Percentiles rank a stretch among this genome's conserved stretches.
phyloP scores from a whole-genome alignment of 2,329 filamentous ascomycete species.

The Talaromyces albobiverticillius region DNA sequence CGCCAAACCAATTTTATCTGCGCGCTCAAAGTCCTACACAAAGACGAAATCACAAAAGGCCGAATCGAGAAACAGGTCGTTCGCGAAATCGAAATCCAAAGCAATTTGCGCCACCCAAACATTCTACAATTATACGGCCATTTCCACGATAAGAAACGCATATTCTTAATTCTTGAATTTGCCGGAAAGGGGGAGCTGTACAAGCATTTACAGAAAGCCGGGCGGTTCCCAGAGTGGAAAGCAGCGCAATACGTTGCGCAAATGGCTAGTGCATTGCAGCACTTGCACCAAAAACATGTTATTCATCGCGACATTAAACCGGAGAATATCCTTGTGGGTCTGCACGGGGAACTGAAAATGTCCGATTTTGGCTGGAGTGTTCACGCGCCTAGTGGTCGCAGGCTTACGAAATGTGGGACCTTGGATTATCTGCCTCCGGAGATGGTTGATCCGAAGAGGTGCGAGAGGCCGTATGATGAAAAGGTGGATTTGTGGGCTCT shows the following conservation, averaged over 20 bases:
- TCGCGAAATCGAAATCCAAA: slow-evolving; percentile 84
- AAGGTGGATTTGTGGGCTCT: slow-evolving; percentile 96
- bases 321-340: slow-evolving; percentile 91
- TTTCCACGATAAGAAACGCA: slow-evolving; percentile 82
- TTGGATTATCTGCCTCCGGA: slow-evolving; percentile 95
- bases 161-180: slow-evolving; percentile 83
- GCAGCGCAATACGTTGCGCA: slow-evolving; percentile 83
- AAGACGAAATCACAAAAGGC: slow-evolving; percentile 74
- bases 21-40: slow-evolving; percentile 81
- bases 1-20: slow-evolving; percentile 76
- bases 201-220: slow-evolving; percentile 76
- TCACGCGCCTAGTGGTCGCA: slow-evolving; percentile 87
- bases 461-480: slow-evolving; percentile 86
- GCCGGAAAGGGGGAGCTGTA: slow-evolving; percentile 82
- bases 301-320: slow-evolving; percentile 97
- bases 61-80: slow-evolving; percentile 82
- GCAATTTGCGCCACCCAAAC: slow-evolving; percentile 79
- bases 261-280: slow-evolving; percentile 81
- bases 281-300: slow-evolving; percentile 92
- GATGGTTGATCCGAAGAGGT: slow-evolving; percentile 80
- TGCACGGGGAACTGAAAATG: slow-evolving; percentile 96
- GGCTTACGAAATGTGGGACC: slow-evolving; percentile 95
- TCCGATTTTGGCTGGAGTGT: slow-evolving; percentile 98
- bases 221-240: slow-evolving; percentile 77
- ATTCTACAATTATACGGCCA: slow-evolving; percentile 80